These are phyloP conservation scores for Paspalum notatum DNA, from an alignment of 176 grass and related monocot species.

Conservation along the genomic window DNA sequence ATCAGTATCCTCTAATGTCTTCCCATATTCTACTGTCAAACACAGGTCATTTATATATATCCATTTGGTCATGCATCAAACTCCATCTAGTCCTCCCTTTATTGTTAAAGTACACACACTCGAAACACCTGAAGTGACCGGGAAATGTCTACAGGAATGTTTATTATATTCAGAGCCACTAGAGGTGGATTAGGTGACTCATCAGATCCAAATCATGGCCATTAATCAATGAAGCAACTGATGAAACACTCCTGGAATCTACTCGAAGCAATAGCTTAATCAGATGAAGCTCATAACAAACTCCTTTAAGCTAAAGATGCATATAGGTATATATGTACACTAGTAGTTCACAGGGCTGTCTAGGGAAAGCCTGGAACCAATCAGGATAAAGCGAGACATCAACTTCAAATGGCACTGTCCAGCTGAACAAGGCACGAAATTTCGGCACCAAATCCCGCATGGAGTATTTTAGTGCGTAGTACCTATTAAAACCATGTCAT, in stretches of 20 bases:
- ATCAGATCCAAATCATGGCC: constrained; percentile 52
- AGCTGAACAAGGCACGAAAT: constrained; percentile 47
- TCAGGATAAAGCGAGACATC: constrained; percentile 48
- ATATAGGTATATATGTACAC: neutral
- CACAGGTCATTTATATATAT: constrained; percentile 20
- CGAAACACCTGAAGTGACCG: constrained; percentile 57
- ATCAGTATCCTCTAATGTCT: neutral
- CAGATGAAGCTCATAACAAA: constrained; percentile 36
- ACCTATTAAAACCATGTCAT: constrained; percentile 29
- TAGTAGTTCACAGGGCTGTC: constrained; percentile 28
- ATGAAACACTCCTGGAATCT: constrained; percentile 53
- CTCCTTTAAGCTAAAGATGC: constrained; percentile 18
- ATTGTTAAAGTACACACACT: constrained; percentile 23
- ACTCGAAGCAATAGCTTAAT: constrained; percentile 49
- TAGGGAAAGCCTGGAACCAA: constrained; percentile 27
- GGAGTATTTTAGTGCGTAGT: no score
- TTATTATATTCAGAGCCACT: constrained; percentile 37
- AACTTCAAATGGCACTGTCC: constrained; percentile 53
- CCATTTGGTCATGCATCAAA: constrained; percentile 40
- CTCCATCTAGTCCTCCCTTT: constrained; percentile 24
- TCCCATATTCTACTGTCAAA: constrained; percentile 19
- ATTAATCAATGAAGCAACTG: constrained; percentile 42
- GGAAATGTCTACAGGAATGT: constrained; percentile 29
- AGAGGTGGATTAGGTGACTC: constrained; percentile 48
- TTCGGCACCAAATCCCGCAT: constrained; percentile 40